Percentiles rank a stretch among this genome's conserved stretches.
Conservation (phyloP, 2,329 filamentous ascomycete species). For the Pseudopyricularia cyperi region DNA sequence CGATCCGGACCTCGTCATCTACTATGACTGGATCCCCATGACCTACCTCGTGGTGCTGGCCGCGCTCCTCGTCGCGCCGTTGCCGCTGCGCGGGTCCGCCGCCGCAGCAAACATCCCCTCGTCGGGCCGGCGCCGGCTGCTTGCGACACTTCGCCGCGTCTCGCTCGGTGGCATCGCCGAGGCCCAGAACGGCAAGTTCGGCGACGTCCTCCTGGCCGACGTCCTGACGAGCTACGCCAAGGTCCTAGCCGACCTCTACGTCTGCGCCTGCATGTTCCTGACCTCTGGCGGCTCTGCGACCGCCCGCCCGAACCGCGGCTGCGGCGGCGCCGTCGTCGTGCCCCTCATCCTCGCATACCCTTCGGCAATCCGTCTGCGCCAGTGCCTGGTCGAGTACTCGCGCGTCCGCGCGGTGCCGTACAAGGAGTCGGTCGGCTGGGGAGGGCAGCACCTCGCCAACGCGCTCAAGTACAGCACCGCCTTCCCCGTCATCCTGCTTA, state of each 20-base stretch:
- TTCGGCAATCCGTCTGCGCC: slow-evolving; percentile 73
- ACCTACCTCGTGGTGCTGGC: slow-evolving; percentile 64
- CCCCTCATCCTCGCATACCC: slow-evolving; percentile 76
- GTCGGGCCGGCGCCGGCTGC: slow-evolving; percentile 61
- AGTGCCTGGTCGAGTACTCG: slow-evolving; percentile 80
- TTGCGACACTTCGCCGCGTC: slow-evolving; percentile 64
- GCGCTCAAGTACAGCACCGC: slow-evolving; percentile 89
- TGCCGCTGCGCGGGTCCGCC: slow-evolving; percentile 38
- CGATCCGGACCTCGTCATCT: slow-evolving; percentile 53
- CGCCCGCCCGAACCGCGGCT: slow-evolving; percentile 65
- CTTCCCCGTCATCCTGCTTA: slow-evolving; percentile 80
- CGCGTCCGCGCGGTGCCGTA: slow-evolving; percentile 50
- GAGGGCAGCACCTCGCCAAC: slow-evolving; percentile 82
- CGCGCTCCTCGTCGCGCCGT: slow-evolving; percentile 58
- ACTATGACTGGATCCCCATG: slow-evolving; percentile 78
- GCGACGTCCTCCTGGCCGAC: slow-evolving; percentile 86
- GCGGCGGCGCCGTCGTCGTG: slow-evolving; percentile 67
- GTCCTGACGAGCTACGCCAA: slow-evolving; percentile 91
- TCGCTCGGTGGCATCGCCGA: slow-evolving; percentile 77
- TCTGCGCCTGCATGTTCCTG: slow-evolving; percentile 86
- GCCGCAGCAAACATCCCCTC: no score
- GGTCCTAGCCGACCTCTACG: slow-evolving; percentile 78
- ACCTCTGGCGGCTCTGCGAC: slow-evolving; percentile 57
- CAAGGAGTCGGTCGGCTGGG: slow-evolving; percentile 52
- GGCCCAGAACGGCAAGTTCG: slow-evolving; percentile 81